Evolutionary conservation across 2,329 filamentous ascomycete genomes (phyloP).

Genomic region (Acrodontium crateriforme): DNA sequence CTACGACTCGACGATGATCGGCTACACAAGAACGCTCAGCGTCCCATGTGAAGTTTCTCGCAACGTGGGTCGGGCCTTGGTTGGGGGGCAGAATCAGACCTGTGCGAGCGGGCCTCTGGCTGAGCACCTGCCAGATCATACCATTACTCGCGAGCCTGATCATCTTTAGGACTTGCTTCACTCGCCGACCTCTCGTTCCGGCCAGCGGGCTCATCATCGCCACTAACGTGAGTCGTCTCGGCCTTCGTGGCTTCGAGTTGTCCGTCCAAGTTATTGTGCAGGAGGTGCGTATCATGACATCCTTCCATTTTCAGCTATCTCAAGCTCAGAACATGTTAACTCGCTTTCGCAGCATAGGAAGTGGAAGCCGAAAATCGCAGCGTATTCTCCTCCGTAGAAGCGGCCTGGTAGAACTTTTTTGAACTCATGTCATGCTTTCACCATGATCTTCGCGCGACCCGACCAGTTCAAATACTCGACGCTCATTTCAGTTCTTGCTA

Average conservation of each 20-base stretch:
- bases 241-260: conserved; percentile 36
- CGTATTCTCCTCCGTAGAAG: conserved; percentile 54
- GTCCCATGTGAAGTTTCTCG: conserved; percentile 44
- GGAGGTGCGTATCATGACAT: conserved; percentile 17
- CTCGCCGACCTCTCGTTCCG: too few relatives aligned
- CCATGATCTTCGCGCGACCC: conserved; percentile 49
- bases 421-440: conserved; percentile 54
- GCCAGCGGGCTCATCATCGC: conserved; percentile 23
- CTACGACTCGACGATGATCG: conserved; percentile 38
- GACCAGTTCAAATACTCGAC: conserved; percentile 50
- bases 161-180: too few relatives aligned
- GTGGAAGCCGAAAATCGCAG: conserved; percentile 38
- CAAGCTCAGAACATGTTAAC: too few relatives aligned
- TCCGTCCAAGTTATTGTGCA: conserved; percentile 34
- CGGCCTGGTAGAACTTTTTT: conserved; percentile 54
- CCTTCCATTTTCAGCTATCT: conserved; percentile 2
- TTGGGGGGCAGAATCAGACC: conserved; percentile 37
- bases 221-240: conserved; percentile 28
- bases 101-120: conserved; percentile 56
- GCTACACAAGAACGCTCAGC: conserved; percentile 38
- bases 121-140: conserved; percentile 51
- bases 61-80: conserved; percentile 46
- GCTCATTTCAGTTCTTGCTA: conserved; percentile 41
- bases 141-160: conserved; percentile 35
- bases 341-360: too few relatives aligned